Base-by-base conservation (phyloP, 176 grass and related monocot species). In the Rhipidocladum racemiflorum region DNA sequence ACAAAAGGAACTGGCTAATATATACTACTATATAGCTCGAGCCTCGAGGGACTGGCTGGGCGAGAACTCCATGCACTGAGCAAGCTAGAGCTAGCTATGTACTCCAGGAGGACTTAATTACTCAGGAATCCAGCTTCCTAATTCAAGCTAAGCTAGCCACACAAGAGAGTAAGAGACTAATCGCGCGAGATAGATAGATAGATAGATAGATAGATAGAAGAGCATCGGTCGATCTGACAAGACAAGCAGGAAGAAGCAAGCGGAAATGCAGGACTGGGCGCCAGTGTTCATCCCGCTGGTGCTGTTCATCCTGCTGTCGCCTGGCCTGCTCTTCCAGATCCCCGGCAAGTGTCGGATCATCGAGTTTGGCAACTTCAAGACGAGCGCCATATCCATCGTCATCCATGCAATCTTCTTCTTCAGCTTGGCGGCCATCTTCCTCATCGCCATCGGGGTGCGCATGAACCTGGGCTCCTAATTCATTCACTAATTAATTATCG, bases 361-460 rank as follows among this genome's bases (percentile, higher is more conserved):
- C 18, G 92, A 94, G 46, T 94, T 91, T 30, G 89, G 92, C 63
- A 91, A 91, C 64, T 88, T 94, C 74, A 88, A 94, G 20, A 94
- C 91, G 65, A 94, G 92, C 75, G 82, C 77, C 7, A 6, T 89
- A 0, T 86, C 92, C 74, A 91, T 94, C 76, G 14, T 94, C 62
- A 24, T 94, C 81, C 92, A 94, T 25, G 25, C 85, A 18, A 15
- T 91, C 17, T 69, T 94, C 80, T 94, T 74, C 91, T 90, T 90
- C 65, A 60, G 67, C 71, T 45, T 90, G 28, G 21, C 76, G 7
- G 68, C 82, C 48, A 76, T 93, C 63, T 85, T 93, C 25, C 72
- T 93, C 85, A 17, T 93, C 62, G 85, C 91, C 15, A 0, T 93
- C 30, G 81, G 81, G 10, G 70, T 93, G 12, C 88, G 82, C 65